Evolutionary conservation across 345 rosid genomes (phyloP).

Genomic region (Hibiscus mutabilis): DNA sequence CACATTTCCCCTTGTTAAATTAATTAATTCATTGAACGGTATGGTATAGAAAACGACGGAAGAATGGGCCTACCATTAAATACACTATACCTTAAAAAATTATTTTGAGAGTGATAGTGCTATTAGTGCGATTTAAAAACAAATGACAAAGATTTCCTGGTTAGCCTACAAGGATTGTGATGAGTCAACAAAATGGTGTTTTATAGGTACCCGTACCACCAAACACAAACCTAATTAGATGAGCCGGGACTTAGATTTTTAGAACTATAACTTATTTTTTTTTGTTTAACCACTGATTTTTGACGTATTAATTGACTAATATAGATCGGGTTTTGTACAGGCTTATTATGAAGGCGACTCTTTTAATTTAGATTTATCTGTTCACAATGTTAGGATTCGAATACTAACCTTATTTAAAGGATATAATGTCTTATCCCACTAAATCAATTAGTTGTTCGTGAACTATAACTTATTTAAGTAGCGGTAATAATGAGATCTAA

Average conservation of each 20-base stretch:
- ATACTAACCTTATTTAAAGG: no score
- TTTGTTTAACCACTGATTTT: no score
- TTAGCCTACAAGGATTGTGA: conserved; percentile 6
- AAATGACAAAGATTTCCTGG: background rate
- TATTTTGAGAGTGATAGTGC: background rate
- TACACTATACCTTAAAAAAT: background rate
- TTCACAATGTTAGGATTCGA: no score
- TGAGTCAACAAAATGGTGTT: conserved; percentile 7
- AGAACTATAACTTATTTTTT: background rate
- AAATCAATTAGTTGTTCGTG: no score
- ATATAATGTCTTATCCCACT: no score
- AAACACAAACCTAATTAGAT: background rate
- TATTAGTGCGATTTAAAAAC: no score
- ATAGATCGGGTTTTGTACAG: no score
- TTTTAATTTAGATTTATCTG: no score
- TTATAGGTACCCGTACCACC: background rate
- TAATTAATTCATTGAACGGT: background rate
- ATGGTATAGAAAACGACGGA: background rate
- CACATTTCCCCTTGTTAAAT: background rate
- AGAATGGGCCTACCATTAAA: conserved; percentile 2
- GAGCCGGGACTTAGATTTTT: background rate
- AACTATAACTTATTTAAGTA: no score
- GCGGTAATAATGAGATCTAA: background rate
- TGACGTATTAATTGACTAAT: no score
- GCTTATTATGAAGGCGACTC: no score